Evolutionary conservation across 495 filamentous ascomycete species (phyloP).

Genomic region (Melanomma pulvis-pyrius): DNA sequence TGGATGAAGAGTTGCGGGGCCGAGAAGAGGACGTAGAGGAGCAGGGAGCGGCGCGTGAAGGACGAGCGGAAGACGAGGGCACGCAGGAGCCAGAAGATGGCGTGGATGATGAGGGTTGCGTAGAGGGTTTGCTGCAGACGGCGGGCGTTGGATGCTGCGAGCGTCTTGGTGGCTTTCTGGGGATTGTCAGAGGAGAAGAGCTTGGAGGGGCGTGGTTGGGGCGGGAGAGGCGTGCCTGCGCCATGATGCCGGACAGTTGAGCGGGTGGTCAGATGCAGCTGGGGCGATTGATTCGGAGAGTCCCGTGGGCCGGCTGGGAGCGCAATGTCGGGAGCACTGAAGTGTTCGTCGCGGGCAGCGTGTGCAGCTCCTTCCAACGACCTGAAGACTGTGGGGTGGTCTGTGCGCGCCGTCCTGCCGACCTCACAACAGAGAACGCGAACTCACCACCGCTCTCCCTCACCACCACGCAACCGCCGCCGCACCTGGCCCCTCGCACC

Average conservation of each 20-base stretch:
- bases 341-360: background rate
- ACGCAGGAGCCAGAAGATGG: slow-evolving; percentile 70
- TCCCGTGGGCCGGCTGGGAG: background rate
- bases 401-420: background rate
- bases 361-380: background rate
- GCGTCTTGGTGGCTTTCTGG: slow-evolving; percentile 92
- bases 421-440: slow-evolving; percentile 23
- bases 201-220: background rate
- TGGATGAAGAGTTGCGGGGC: slow-evolving; percentile 76
- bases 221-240: slow-evolving; percentile 19
- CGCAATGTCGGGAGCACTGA: background rate
- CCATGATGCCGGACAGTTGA: slow-evolving; percentile 19
- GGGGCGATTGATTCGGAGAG: background rate
- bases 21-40: slow-evolving; percentile 72
- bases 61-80: slow-evolving; percentile 64
- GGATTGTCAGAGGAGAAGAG: slow-evolving; percentile 12
- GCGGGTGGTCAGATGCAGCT: background rate
- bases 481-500: background rate
- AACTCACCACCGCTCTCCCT: background rate
- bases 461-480: background rate
- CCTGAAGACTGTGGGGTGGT: no score
- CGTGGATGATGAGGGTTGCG: slow-evolving; percentile 69
- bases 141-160: slow-evolving; percentile 76
- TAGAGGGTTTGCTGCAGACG: slow-evolving; percentile 78
- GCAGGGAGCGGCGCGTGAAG: slow-evolving; percentile 57